Evolutionary conservation across 305 asterid genomes (phyloP), one percentile per base, ranked within the genome.

Genomic region (Solanum aculeatissimum): DNA sequence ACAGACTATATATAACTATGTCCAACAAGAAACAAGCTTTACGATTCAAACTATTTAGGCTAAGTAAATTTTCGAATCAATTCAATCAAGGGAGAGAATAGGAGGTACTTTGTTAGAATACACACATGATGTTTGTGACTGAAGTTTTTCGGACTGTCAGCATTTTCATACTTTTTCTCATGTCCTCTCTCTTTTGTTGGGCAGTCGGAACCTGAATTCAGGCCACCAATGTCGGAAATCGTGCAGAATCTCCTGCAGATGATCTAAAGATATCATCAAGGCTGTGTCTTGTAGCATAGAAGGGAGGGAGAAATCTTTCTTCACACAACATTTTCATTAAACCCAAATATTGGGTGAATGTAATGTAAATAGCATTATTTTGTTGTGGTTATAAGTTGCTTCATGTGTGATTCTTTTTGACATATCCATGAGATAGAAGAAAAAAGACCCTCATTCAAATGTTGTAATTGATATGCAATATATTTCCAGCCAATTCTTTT

Each of bases 161-260:
- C 10, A 63, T 65, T 27, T 82, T 19, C 13, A 23, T 15, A 9
- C 29, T 80, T n/a, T n/a, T 19, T 18, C 72, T 82, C 75, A 62
- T 35, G 32, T 66, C 49, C 18, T 27, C 11, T 23, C 27, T 70
- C 43, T 21, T 83, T 58, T 69, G 80, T 23, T 69, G 81, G 70
- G 80, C 72, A 83, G 85, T n/a, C 85, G 29, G 82, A 83, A 75
- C 85, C 85, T 14, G 85, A 83, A 54, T 83, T 83, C 82, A 83
- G 85, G 85, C 85, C 85, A 21, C 85, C 85, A 32, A 83, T 83
- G 82, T 83, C 85, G 13, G 85, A 83, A 70, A 83, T 83, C 4
- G 85, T 83, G 54, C 85, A 83, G 71, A 70, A 21, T 83, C 72
- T 83, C 53, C 85, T 83, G 27, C 82, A 83, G n/a, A 69, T 83